Base-by-base conservation (phyloP, 208 protist species). In the Endotrypanum monterogeii region DNA sequence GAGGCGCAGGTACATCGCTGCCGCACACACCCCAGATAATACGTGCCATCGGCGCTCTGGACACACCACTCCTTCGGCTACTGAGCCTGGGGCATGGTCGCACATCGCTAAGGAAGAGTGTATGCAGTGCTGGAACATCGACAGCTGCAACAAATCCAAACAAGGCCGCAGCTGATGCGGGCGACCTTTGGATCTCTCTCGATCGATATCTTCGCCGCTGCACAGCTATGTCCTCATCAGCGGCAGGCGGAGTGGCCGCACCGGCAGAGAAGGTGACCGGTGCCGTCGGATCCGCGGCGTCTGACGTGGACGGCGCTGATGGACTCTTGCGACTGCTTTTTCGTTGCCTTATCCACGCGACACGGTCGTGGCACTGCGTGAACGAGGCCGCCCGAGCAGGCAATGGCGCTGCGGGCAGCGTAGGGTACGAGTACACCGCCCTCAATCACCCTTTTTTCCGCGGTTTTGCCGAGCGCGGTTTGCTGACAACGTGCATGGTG, bases 361-460 rank as follows among this genome's bases (percentile, higher is more conserved):
- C 39, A 37, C 71, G 52, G 62, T n/a, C n/a, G n/a, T 20, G 28
- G n/a, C 25, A 65, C 60, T 39, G 60, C 60, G 35, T 18, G 35
- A 12, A 25, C 60, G 32, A 41, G 35, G 32, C 57, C n/a, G 57
- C 18, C 44, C 23, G n/a, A 32, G n/a, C 51, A 16, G 61, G 48
- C 12, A 28, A 25, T 71, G 55, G 20, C 72, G n/a, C 39, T 12
- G 37, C 23, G 51, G 28, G 23, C 3, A 66, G 32, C 41, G 61
- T 55, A 35, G 39, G 60, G 8, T 39, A 54, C 18, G 52, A 60
- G 28, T 79, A 85, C 55, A 48, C 67, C 28, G 73, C 81, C 30
- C 69, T 84, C 9, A 76, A 81, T 20, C 78, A 92, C 35, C 76
- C 77, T 6, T 85, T 95, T 48, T 72, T 93, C 11, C 85, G 80